Evolutionary conservation across 371 early-diverging fungal species (phyloP), one percentile per base, ranked within the genome.

Genomic region (Funneliformis caledonium): DNA sequence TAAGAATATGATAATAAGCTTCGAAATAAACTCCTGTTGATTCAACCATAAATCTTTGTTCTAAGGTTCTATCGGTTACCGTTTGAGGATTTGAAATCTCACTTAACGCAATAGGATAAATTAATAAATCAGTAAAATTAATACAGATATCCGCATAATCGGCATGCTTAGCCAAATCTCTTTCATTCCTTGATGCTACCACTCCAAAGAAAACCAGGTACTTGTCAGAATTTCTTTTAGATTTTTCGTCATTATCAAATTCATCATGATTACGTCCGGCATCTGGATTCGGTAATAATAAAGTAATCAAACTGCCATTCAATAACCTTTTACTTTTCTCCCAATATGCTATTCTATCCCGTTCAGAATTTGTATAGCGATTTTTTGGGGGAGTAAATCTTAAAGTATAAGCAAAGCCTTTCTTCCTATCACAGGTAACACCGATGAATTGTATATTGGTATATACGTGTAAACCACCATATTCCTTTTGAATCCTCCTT

Each of bases 1-100:
- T 80, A n/a, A 89, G 82, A n/a, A 89, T 83, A 0, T 89, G 88
- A 5, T 85, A 79, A 68, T 89, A 89, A 7, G 86, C 73, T 43
- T 86, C 90, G 31, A 87, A 88, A 76, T 86, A 83, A 5, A 86
- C 83, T 0, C 85, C 84, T 0, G 83, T 82, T 2, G 85, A 81
- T 81, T 89, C 89, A 4, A 89, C 85, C n/a, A 89, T 78, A 72
- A 84, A 87, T 69, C 84, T 31, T 12, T 31, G 11, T 22, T 33
- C 26, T 31, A 64, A 31, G 11, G 22, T 0, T 31, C 16, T 31
- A 6, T 10, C 22, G 2, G 5, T 31, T 31, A 12, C 22, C 11
- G 7, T 9, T 11, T 22, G 12, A 64, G 26, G 22, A 4, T 16
- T 16, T 16, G 72, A 42, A 5, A 76, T 76, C 11, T 59, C 76